phyloP scores from a whole-genome alignment of 345 rosid species.

The Hibiscus mutabilis region DNA sequence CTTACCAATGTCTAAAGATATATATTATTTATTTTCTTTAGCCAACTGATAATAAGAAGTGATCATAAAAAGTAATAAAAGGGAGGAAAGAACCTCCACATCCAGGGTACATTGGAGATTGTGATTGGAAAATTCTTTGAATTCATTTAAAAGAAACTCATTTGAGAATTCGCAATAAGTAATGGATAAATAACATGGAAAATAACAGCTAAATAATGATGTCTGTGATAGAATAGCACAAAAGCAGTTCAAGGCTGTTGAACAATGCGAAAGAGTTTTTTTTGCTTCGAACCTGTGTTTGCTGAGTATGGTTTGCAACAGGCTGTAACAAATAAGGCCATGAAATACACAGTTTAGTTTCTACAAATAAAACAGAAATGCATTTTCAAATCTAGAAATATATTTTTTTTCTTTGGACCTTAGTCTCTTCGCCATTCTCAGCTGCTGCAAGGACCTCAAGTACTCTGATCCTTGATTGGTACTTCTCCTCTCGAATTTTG shows the following conservation, averaged over 20 bases:
- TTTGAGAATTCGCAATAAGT: not conserved
- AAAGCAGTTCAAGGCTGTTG: constrained; percentile 4
- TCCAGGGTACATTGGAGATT: not conserved
- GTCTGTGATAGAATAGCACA: not conserved
- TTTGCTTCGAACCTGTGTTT: constrained; percentile 40
- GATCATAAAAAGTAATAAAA: not conserved
- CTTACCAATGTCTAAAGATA: too few relatives aligned
- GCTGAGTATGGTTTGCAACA: constrained; percentile 40
- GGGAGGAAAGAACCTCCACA: not conserved
- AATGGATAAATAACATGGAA: not conserved
- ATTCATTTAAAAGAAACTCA: not conserved
- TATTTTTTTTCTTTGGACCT: constrained; percentile 25
- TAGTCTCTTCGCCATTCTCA: constrained; percentile 52
- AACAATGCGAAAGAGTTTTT: not conserved
- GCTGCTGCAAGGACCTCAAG: constrained; percentile 81
- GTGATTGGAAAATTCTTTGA: not conserved
- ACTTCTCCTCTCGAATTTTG: constrained; percentile 88
- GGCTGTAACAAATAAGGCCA: constrained; percentile 31
- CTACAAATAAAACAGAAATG: not conserved
- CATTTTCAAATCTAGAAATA: not conserved
- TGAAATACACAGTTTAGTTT: constrained; percentile 2
- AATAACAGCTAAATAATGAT: constrained; percentile 1
- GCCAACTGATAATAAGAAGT: not conserved
- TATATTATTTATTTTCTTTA: not conserved
- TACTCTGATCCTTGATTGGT: constrained; percentile 74